Evolutionary conservation across 768 basidiomycete genomes (phyloP).

Genomic region (Albatrellus ellisii): DNA sequence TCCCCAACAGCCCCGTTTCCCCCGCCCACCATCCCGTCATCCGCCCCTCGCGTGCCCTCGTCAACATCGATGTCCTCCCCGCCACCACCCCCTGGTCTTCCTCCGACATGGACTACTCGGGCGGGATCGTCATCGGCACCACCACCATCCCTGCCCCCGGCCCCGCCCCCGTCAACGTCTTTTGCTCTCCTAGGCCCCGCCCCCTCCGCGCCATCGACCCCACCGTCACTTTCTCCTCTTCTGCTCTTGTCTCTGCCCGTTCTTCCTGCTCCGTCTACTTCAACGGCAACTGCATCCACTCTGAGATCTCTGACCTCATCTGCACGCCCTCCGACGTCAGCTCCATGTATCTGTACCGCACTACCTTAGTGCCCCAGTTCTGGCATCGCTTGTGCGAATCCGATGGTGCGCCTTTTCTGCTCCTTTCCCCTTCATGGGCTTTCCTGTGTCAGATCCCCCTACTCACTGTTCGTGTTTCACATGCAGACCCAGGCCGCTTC

Average conservation of each 20-base stretch:
- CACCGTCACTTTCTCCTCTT: conserved; percentile 49
- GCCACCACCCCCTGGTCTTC: conserved; percentile 12
- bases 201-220: conserved; percentile 49
- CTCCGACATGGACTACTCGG: conserved; percentile 10
- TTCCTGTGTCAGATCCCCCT: neutral
- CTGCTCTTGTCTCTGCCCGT: conserved; percentile 31
- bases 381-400: conserved; percentile 48
- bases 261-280: conserved; percentile 44
- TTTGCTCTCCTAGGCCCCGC: conserved; percentile 27
- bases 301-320: conserved; percentile 26
- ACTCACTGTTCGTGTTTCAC: neutral
- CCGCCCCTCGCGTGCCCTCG: conserved; percentile 24
- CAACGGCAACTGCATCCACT: conserved; percentile 35
- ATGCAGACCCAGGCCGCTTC: conserved; percentile 50
- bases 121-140: conserved; percentile 8
- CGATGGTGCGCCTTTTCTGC: conserved; percentile 28
- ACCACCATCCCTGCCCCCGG: conserved; percentile 8
- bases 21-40: conserved; percentile 17
- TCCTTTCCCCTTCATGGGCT: neutral
- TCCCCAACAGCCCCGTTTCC: conserved; percentile 10
- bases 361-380: conserved; percentile 46
- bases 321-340: conserved; percentile 6
- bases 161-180: conserved; percentile 13
- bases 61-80: conserved; percentile 13
- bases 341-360: conserved; percentile 36